A percentile compares a stretch with the other conserved stretches of the same genome.
Evolutionary conservation across 805 yeast genomes (phyloP).

Genomic region (Wickerhamiella kurtzmanii): DNA sequence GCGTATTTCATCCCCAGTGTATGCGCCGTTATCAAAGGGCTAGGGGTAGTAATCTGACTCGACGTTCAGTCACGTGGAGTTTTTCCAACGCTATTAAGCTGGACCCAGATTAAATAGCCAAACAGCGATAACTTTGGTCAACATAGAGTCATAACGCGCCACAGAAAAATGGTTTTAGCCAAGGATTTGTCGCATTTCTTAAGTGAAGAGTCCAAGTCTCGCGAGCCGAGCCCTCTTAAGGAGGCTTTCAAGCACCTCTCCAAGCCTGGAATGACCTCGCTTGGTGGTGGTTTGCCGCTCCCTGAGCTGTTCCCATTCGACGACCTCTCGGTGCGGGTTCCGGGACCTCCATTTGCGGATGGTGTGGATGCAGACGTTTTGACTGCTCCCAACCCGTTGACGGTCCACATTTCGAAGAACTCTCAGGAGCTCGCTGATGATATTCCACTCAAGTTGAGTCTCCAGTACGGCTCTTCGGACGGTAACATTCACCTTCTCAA

Average conservation of each 20-base stretch:
- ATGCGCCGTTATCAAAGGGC: no score
- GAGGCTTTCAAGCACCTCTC: conserved; percentile 64
- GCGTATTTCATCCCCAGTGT: no score
- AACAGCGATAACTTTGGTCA: background rate
- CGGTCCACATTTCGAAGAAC: conserved; percentile 28
- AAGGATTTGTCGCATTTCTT: conserved; percentile 64
- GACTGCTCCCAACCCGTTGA: conserved; percentile 18
- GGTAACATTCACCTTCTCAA: conserved; percentile 61
- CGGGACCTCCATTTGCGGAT: conserved; percentile 58
- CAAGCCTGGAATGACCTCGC: conserved; percentile 65
- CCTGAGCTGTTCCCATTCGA: conserved; percentile 90
- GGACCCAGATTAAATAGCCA: background rate
- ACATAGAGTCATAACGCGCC: background rate
- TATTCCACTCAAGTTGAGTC: conserved; percentile 65
- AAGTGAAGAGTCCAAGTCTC: conserved; percentile 63
- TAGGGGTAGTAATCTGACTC: no score
- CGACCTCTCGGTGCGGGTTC: conserved; percentile 46
- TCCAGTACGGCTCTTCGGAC: conserved; percentile 78
- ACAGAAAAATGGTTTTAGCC: conserved; percentile 24
- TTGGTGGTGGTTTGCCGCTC: conserved; percentile 93
- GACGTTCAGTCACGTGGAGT: background rate
- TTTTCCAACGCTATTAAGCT: background rate
- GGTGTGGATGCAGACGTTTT: conserved; percentile 38
- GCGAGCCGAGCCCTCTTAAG: conserved; percentile 72
- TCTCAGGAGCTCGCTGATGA: conserved; percentile 28